These are phyloP conservation scores for Mucor irregularis DNA, from an alignment of 371 early-diverging fungal species.

Conservation along the genomic window DNA sequence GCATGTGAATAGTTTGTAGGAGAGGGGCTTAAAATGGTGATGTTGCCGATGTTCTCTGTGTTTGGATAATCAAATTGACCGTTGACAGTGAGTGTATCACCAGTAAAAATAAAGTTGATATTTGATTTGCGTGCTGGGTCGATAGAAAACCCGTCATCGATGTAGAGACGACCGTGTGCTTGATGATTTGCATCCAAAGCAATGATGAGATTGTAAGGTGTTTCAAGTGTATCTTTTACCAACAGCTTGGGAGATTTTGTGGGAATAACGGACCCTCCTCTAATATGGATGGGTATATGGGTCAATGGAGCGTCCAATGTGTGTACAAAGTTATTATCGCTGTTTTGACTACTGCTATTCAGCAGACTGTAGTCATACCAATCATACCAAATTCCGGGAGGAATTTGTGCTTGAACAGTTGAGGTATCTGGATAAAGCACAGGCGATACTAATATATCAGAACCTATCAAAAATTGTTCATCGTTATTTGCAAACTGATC, in stretches of 20 bases:
- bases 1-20: no score
- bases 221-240: constrained; percentile 42
- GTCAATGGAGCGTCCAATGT: constrained; percentile 46
- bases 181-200: constrained; percentile 45
- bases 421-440: constrained; percentile 43
- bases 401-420: constrained; percentile 56
- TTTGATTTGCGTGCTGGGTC: constrained; percentile 1
- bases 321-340: constrained; percentile 2
- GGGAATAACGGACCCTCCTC: constrained; percentile 51
- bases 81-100: background rate
- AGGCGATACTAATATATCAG: constrained; percentile 60
- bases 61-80: constrained; percentile 6
- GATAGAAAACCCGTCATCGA: constrained; percentile 58
- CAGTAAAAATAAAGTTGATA: constrained; percentile 4
- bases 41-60: background rate
- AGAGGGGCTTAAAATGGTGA: background rate
- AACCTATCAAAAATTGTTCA: constrained; percentile 39
- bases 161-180: constrained; percentile 54
- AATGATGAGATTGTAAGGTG: constrained; percentile 46
- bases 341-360: constrained; percentile 10
- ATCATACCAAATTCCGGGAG: constrained; percentile 60
- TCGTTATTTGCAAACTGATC: constrained; percentile 21
- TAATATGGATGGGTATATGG: constrained; percentile 50
- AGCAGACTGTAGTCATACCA: constrained; percentile 31
- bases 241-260: constrained; percentile 51